phyloP scores from a whole-genome alignment of 108 stramenopile genomes.

The Epipyxis sp. region DNA sequence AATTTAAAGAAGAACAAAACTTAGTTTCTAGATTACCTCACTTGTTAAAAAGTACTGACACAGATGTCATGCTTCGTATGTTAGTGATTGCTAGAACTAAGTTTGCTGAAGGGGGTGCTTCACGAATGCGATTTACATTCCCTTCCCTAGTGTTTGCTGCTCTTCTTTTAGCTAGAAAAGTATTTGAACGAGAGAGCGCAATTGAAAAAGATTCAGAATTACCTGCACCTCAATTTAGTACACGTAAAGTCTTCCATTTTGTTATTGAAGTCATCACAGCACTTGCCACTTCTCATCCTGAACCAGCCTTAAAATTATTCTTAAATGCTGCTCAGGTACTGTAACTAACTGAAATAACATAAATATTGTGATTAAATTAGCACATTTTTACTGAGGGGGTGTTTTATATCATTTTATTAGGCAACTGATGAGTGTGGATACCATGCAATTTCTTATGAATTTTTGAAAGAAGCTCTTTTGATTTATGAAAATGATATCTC shows the following conservation, averaged over 20 bases:
- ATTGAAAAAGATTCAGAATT: neutral
- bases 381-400: neutral
- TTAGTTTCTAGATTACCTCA: conserved; percentile 85
- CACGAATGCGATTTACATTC: conserved; percentile 67
- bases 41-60: conserved; percentile 72
- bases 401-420: no score
- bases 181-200: conserved; percentile 37
- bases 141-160: conserved; percentile 76
- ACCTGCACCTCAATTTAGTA: conserved; percentile 38
- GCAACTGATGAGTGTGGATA: conserved; percentile 69
- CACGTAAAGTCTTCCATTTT: conserved; percentile 87
- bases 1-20: conserved; percentile 65
- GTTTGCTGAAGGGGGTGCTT: conserved; percentile 62
- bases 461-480: conserved; percentile 83
- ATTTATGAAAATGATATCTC: conserved; percentile 83
- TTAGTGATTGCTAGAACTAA: conserved; percentile 64
- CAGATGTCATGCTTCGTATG: conserved; percentile 77
- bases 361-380: conserved; percentile 4
- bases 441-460: conserved; percentile 84
- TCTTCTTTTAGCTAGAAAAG: conserved; percentile 65
- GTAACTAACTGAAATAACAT: no score
- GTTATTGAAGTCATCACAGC: conserved; percentile 80
- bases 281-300: conserved; percentile 67
- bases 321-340: conserved; percentile 77
- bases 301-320: conserved; percentile 74